Evolutionary conservation across 768 basidiomycete genomes (phyloP).

Genomic region (Lactarius psammicola): DNA sequence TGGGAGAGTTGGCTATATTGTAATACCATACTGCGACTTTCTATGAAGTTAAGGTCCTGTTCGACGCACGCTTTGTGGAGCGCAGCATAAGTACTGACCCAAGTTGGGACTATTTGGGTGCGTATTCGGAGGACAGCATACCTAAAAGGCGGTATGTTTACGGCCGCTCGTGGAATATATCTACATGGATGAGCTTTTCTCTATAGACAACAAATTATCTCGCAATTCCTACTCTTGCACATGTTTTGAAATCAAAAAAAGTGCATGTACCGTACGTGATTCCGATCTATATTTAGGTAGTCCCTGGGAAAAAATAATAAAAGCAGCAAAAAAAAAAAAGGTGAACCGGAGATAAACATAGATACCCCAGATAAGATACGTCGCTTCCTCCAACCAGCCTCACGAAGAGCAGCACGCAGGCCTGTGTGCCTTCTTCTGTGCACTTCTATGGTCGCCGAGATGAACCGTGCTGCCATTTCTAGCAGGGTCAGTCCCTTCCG

Average conservation of each 20-base stretch:
- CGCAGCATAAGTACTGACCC: not conserved
- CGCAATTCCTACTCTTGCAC: not conserved
- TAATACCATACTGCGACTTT: too few species aligned
- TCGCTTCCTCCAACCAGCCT: conserved; percentile 11
- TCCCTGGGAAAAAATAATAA: not conserved
- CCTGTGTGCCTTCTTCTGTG: not conserved
- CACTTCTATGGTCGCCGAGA: conserved; percentile 5
- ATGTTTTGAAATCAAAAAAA: not conserved
- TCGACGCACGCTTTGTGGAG: too few species aligned
- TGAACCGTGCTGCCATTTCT: conserved; percentile 31
- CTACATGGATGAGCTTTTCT: not conserved
- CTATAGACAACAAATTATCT: not conserved
- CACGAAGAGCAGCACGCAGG: conserved; percentile 20
- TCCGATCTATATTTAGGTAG: not conserved
- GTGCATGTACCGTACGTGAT: not conserved
- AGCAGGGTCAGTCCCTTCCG: conserved; percentile 46
- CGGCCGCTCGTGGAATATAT: not conserved
- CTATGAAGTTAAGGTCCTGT: too few species aligned
- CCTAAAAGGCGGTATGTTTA: too few species aligned
- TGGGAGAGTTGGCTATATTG: too few species aligned
- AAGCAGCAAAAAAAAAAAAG: not conserved
- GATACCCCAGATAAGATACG: not conserved
- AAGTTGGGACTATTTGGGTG: not conserved
- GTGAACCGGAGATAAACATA: not conserved
- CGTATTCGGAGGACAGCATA: too few species aligned